phyloP scores from a whole-genome alignment of 208 protist genomes.

The Crithidia bombi region DNA sequence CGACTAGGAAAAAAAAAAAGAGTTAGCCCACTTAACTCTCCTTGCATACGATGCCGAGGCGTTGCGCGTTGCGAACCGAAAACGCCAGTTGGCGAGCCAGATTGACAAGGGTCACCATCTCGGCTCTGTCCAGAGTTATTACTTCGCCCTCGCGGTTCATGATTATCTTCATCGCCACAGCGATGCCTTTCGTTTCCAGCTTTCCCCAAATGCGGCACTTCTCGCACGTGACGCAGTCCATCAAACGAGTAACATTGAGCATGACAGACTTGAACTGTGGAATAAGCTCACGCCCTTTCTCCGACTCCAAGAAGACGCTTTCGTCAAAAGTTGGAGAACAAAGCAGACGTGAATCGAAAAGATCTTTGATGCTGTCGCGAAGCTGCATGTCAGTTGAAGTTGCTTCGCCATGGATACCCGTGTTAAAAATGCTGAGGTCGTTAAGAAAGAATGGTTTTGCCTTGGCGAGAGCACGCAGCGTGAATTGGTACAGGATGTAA shows the following conservation, averaged over 20 bases:
- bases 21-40: neutral
- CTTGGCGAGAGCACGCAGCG: slow-evolving; percentile 82
- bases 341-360: slow-evolving; percentile 67
- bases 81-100: slow-evolving; percentile 79
- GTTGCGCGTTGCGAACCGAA: slow-evolving; percentile 61
- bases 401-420: slow-evolving; percentile 38
- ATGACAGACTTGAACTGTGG: slow-evolving; percentile 81
- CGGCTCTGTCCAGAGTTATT: slow-evolving; percentile 57
- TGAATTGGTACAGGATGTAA: slow-evolving; percentile 89
- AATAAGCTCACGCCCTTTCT: slow-evolving; percentile 51
- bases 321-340: slow-evolving; percentile 88
- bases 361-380: slow-evolving; percentile 46
- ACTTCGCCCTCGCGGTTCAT: slow-evolving; percentile 37
- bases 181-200: slow-evolving; percentile 83
- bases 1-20: slow-evolving; percentile 8
- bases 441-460: slow-evolving; percentile 54
- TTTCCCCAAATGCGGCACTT: slow-evolving; percentile 94
- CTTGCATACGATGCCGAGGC: slow-evolving; percentile 25
- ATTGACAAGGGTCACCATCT: slow-evolving; percentile 87
- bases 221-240: slow-evolving; percentile 94
- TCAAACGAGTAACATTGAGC: slow-evolving; percentile 82
- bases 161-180: slow-evolving; percentile 85
- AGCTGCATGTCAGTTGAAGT: slow-evolving; percentile 60
- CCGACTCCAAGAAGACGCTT: slow-evolving; percentile 67
- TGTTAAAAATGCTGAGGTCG: slow-evolving; percentile 65